Conservation (phyloP, 2,329 filamentous ascomycete species). For the Botrytis hyacinthi region DNA sequence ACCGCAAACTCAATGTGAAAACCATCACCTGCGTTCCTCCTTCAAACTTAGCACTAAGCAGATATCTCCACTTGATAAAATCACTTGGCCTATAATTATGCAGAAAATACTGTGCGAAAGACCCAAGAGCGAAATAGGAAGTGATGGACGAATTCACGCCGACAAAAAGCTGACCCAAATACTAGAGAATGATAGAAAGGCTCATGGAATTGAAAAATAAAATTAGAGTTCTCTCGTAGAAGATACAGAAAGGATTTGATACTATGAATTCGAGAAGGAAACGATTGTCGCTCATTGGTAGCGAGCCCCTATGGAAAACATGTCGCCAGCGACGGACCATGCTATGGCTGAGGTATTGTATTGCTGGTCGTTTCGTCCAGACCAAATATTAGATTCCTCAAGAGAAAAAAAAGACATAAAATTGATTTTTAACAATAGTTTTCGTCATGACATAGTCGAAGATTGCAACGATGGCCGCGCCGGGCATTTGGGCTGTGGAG, state of each 20-base stretch:
- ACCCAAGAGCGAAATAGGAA: slow-evolving; percentile 67
- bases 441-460: no score
- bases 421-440: no score
- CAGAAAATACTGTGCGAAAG: slow-evolving; percentile 66
- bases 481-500: no score
- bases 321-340: no score
- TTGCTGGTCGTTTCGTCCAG: no score
- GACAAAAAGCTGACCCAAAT: slow-evolving; percentile 60
- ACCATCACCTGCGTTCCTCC: slow-evolving; percentile 65
- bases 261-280: no score
- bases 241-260: slow-evolving; percentile 48
- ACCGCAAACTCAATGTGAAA: slow-evolving; percentile 56
- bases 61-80: slow-evolving; percentile 78
- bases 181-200: slow-evolving; percentile 65
- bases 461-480: no score
- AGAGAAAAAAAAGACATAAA: no score
- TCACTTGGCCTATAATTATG: slow-evolving; percentile 53
- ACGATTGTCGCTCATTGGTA: no score
- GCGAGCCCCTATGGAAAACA: no score
- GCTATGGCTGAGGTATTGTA: no score
- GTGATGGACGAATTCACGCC: slow-evolving; percentile 70
- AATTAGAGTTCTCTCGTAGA: slow-evolving; percentile 58
- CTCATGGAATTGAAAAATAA: slow-evolving; percentile 63
- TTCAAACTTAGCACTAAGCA: slow-evolving; percentile 70
- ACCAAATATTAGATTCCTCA: no score